Evolutionary conservation across 208 protist genomes (phyloP).

Genomic region (Novymonas esmeraldas): DNA sequence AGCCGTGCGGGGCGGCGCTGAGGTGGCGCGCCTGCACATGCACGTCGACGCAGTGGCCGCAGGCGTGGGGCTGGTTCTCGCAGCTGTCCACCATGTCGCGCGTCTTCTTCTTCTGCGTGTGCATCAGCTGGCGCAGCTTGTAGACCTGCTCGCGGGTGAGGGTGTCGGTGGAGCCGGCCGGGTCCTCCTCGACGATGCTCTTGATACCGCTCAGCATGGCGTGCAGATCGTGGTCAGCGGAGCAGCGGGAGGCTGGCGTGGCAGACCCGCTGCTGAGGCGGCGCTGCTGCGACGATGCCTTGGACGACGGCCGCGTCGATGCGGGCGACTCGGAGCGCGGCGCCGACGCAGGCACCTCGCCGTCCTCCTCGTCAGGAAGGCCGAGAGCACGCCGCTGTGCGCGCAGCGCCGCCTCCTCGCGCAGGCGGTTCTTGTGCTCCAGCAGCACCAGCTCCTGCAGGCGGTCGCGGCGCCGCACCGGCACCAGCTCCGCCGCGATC

Average conservation of each 20-base stretch:
- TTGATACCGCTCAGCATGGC: slow-evolving; percentile 55
- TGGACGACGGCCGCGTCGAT: slow-evolving; percentile 28
- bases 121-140: slow-evolving; percentile 65
- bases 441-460: slow-evolving; percentile 88
- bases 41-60: slow-evolving; percentile 74
- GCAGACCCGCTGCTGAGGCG: slow-evolving; percentile 36
- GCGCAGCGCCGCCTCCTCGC: slow-evolving; percentile 59
- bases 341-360: slow-evolving; percentile 16
- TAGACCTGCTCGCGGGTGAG: slow-evolving; percentile 55
- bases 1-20: slow-evolving; percentile 37
- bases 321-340: slow-evolving; percentile 16
- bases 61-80: slow-evolving; percentile 61
- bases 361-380: slow-evolving; percentile 45
- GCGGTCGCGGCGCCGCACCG: slow-evolving; percentile 85
- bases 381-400: slow-evolving; percentile 58
- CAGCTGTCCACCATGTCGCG: slow-evolving; percentile 54
- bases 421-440: slow-evolving; percentile 77
- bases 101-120: slow-evolving; percentile 72
- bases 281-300: slow-evolving; percentile 28
- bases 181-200: slow-evolving; percentile 55
- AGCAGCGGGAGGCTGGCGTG: slow-evolving; percentile 51
- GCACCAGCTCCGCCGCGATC: slow-evolving; percentile 57
- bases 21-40: slow-evolving; percentile 72
- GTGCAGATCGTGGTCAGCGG: slow-evolving; percentile 66
- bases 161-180: slow-evolving; percentile 12